phyloP scores from a whole-genome alignment of 352 stramenopile species.

The Elongisporangium anandrum region DNA sequence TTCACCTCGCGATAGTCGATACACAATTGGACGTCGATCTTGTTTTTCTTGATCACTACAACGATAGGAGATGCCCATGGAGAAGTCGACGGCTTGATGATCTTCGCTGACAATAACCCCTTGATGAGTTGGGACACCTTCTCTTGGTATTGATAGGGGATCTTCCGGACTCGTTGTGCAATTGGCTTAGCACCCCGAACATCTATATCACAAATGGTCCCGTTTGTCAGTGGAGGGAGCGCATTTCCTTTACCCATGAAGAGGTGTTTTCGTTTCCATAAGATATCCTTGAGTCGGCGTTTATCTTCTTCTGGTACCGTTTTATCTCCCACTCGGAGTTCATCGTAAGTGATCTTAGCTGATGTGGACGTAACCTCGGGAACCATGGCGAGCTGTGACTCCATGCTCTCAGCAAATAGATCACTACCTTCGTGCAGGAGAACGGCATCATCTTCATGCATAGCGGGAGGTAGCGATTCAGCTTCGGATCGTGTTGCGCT shows the following conservation, averaged over 20 bases:
- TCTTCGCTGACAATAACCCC: conserved; percentile 5
- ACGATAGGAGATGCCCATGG: conserved; percentile 15
- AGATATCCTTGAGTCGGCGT: no score
- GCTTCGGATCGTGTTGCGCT: no score
- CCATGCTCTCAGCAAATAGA: no score
- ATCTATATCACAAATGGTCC: conserved; percentile 12
- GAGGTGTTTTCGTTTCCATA: background rate
- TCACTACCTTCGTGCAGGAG: no score
- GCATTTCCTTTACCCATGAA: conserved; percentile 12
- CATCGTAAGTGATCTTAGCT: no score
- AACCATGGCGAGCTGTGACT: no score
- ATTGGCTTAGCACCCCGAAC: conserved; percentile 5
- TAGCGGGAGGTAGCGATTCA: no score
- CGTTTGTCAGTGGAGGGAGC: conserved; percentile 5
- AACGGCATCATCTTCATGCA: no score
- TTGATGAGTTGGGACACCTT: conserved; percentile 10
- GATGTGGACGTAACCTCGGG: no score
- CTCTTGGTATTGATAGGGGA: conserved; percentile 8
- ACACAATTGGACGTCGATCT: conserved; percentile 11
- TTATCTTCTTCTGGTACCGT: no score
- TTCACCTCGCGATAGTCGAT: conserved; percentile 15
- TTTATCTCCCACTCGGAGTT: no score
- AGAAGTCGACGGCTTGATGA: conserved; percentile 9
- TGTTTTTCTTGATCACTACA: conserved; percentile 18
- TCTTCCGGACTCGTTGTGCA: conserved; percentile 7